Percentiles rank a stretch among this genome's conserved stretches.
phyloP scores from a whole-genome alignment of 1,139 yeast species.

The Protomyces pachydermus region DNA sequence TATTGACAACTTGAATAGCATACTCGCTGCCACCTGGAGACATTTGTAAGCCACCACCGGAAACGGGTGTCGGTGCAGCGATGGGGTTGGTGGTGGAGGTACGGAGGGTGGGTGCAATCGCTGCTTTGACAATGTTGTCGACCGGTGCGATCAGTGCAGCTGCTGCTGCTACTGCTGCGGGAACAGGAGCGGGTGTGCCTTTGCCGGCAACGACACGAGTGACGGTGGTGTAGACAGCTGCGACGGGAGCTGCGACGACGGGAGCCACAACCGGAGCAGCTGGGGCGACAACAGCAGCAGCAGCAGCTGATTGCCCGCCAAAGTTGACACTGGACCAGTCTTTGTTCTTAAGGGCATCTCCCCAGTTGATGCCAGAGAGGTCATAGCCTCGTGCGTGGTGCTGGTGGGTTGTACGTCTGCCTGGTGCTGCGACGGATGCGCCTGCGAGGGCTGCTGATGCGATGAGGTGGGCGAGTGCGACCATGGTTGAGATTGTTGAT shows the following conservation, averaged over 20 bases:
- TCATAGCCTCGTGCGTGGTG: neutral
- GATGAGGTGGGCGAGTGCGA: neutral
- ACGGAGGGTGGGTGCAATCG: neutral
- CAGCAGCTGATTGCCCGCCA: neutral
- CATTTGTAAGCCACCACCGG: neutral
- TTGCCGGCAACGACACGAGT: neutral
- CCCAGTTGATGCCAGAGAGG: neutral
- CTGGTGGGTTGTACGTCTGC: neutral
- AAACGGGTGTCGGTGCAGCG: neutral
- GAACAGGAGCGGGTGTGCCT: slow-evolving; percentile 5
- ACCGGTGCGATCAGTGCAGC: neutral
- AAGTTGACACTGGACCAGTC: neutral
- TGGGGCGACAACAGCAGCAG: neutral
- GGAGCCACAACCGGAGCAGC: neutral
- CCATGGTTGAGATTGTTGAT: neutral
- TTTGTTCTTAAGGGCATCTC: neutral
- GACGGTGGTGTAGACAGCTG: neutral
- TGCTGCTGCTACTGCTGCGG: neutral
- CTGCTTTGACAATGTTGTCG: slow-evolving; percentile 6
- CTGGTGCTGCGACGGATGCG: neutral
- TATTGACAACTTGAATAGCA: slow-evolving; percentile 20
- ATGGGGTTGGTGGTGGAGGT: neutral
- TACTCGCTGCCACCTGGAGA: slow-evolving; percentile 5
- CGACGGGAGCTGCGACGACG: slow-evolving; percentile 1
- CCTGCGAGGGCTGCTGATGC: neutral